A percentile compares a stretch with the other conserved stretches of the same genome.
Evolutionary conservation across 495 filamentous ascomycete species (phyloP).

Genomic region (Annulohypoxylon nitens): DNA sequence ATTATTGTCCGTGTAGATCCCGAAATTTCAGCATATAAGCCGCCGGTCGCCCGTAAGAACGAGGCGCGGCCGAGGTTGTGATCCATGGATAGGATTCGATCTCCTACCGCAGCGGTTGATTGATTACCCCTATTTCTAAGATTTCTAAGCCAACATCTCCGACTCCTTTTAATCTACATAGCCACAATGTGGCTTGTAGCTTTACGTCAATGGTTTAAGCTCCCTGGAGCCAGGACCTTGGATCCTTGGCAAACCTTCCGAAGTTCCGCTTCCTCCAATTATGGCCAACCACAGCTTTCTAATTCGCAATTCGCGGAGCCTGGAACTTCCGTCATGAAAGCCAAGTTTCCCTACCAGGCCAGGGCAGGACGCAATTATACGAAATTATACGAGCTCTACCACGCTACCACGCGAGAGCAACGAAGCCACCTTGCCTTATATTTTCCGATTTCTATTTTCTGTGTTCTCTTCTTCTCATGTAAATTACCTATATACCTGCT

Average conservation of each 20-base stretch:
- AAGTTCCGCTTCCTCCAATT: not conserved
- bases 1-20: not conserved
- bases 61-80: slow-evolving; percentile 10
- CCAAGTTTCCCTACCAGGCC: not conserved
- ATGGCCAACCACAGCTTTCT: slow-evolving; percentile 33
- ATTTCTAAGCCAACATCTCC: not conserved
- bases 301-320: slow-evolving; percentile 42
- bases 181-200: slow-evolving; percentile 31
- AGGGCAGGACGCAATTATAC: slow-evolving; percentile 18
- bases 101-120: not conserved
- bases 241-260: slow-evolving; percentile 6
- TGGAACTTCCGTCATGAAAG: slow-evolving; percentile 30
- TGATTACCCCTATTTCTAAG: slow-evolving; percentile 28
- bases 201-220: not conserved
- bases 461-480: not conserved
- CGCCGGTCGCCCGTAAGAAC: slow-evolving; percentile 3
- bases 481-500: slow-evolving; percentile 1
- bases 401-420: not conserved
- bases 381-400: slow-evolving; percentile 23
- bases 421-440: slow-evolving; percentile 41
- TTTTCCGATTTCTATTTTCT: not conserved
- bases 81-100: not conserved
- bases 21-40: slow-evolving; percentile 15
- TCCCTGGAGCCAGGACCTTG: not conserved
- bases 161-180: not conserved